A percentile compares a stretch with the other conserved stretches of the same genome.
Evolutionary conservation across 225 moss, liverwort and hornwort species (phyloP).

Genomic region (Asterella californica): DNA sequence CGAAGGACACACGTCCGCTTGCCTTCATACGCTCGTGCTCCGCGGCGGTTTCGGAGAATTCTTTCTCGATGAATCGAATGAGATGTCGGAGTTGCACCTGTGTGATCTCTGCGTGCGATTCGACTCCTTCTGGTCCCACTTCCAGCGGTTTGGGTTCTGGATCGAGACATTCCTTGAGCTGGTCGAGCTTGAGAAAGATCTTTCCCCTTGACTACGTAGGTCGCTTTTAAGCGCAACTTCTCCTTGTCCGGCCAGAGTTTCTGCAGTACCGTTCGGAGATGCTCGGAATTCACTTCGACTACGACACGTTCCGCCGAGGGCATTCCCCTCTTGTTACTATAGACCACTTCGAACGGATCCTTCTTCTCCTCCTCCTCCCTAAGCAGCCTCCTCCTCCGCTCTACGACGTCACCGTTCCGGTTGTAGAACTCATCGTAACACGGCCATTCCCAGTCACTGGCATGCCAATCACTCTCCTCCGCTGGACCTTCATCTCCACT

Average conservation of each 20-base stretch:
- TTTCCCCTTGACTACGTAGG: background rate
- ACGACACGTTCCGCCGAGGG: background rate
- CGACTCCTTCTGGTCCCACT: no score
- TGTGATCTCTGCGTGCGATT: background rate
- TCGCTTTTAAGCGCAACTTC: background rate
- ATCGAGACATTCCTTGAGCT: background rate
- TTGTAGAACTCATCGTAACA: slow-evolving; percentile 5
- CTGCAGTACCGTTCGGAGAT: background rate
- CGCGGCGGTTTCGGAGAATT: background rate
- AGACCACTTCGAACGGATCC: slow-evolving; percentile 10
- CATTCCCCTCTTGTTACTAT: background rate
- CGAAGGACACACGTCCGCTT: background rate
- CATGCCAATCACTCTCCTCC: background rate
- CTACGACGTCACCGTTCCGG: background rate
- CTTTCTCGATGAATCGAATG: background rate
- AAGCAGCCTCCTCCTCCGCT: background rate
- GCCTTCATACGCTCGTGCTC: slow-evolving; percentile 9
- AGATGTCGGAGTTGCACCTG: slow-evolving; percentile 9
- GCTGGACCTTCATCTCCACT: no score
- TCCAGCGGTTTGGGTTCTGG: background rate
- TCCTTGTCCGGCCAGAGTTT: slow-evolving; percentile 4
- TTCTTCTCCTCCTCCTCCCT: background rate
- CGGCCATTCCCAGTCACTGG: slow-evolving; percentile 7
- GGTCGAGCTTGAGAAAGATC: slow-evolving; percentile 5
- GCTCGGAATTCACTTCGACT: background rate